Evolutionary conservation across 768 basidiomycete genomes (phyloP), one percentile per base, ranked within the genome.

Genomic region (Harrya chromipes): DNA sequence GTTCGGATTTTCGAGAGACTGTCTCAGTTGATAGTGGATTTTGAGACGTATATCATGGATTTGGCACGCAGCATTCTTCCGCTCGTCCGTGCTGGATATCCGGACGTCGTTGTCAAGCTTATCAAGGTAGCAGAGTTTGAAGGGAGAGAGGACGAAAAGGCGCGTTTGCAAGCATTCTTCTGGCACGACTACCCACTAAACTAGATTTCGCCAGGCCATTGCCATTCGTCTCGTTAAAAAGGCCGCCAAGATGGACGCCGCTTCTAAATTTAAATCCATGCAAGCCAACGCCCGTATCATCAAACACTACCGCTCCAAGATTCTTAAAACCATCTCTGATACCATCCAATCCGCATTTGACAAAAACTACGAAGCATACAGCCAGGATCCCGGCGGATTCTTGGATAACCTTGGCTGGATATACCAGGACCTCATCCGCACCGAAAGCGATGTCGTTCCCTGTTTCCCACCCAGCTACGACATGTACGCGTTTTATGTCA

Each of bases 401-500:
- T 74, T 98, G 46, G 83, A 86, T 21, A 79, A 79, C 46, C 70
- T 97, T 12, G 77, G 78, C 21, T 99, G 94, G 92, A 80, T 98
- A 57, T 98, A 94, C 70, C 85, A 97, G 63, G 97, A 99, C 64
- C 78, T 98, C 59, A 85, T 94, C 45, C 83, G 87, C n/a, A 85
- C 98, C 57, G 89, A 97, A 66, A 82, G 82, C 61, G 88, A 94
- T 56, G 84, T 97, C 52, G 87, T 85, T 9, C 86, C 85, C 2
- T 90, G 92, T 62, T 98, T 99, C 70, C 95, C 97, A 13, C 74
- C 84, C 33, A 89, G 90, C 59, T 98, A 93, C 72, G 88, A 97
- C 33, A 90, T 98, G 53, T 84, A 89, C 65, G 76, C 84, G 4
- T 78, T 83, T 49, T 92, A 83, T 65, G 74, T 97, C 60, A 85